Evolutionary conservation across 306 rosid species (phyloP), one percentile per base, ranked within the genome.

Genomic region (Cicer yamashitae): DNA sequence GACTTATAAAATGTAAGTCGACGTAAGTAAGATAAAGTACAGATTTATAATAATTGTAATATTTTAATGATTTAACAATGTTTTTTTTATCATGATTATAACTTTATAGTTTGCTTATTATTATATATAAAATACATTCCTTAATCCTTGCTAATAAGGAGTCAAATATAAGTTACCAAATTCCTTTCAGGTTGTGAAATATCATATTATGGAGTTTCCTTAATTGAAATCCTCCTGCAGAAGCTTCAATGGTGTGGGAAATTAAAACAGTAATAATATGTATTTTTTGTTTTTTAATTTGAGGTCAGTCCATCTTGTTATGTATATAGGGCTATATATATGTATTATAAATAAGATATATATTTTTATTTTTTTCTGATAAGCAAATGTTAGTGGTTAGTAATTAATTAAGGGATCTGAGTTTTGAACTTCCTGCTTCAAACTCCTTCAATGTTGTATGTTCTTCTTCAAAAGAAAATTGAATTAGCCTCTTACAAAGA

Each of bases 171-270:
- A 44, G 11, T 11, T 50, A 1, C 8, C 9, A 61, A 30, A 15
- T 70, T 56, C 17, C 11, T 77, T 77, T 54, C 72, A 77, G 76
- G 48, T 50, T 77, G 37, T 25, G 22, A 65, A 44, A 68, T 53
- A 65, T 64, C 41, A 47, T 38, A 6, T 10, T 56, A 63, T 6
- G 53, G 56, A 71, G 61, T 39, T 46, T 40, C 60, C 3, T 48
- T 62, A 48, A 11, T n/a, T 64, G 46, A 77, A 70, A 79, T 25
- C 44, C 41, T 37, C 20, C 18, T 1, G 58, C 15, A 57, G 69
- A 67, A 67, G 70, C 57, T 57, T 80, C 70, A 46, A 53, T 4
- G 50, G 71, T 43, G n/a, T 47, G 66, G 74, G 44, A 64, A 34
- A 34, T 6, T 60, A 34, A 7, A 6, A 6, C 10, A 60, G 10